phyloP scores from a whole-genome alignment of 2,329 filamentous ascomycete species.

The Mycogone perniciosa region DNA sequence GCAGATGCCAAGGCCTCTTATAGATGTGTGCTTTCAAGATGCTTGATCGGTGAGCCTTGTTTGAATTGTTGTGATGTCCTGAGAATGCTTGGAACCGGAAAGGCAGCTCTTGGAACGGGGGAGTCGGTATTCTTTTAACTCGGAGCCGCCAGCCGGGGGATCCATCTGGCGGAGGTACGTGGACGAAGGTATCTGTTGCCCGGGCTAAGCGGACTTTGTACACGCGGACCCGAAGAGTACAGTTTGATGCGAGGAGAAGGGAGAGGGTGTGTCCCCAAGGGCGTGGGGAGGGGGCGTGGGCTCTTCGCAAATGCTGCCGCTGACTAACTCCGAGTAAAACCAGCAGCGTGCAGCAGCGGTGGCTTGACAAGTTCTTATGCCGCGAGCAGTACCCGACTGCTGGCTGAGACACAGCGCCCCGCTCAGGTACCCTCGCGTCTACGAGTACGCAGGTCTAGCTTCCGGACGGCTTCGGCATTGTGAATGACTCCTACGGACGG shows the following conservation, averaged over 20 bases:
- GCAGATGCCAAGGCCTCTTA: not conserved
- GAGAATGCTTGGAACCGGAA: constrained; percentile 2
- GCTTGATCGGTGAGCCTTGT: not conserved
- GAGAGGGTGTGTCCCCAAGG: not conserved
- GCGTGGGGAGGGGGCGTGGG: not conserved
- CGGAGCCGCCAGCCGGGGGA: constrained; percentile 9
- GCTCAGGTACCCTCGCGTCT: constrained; percentile 9
- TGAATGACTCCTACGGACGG: constrained; percentile 6
- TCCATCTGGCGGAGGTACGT: constrained; percentile 9
- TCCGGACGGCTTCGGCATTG: constrained; percentile 11
- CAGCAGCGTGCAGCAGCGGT: not conserved
- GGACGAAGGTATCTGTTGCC: constrained; percentile 3
- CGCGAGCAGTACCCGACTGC: constrained; percentile 10
- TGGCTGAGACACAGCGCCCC: constrained; percentile 2
- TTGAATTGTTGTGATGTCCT: constrained; percentile 4
- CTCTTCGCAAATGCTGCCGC: not conserved
- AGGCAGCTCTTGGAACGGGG: constrained; percentile 11
- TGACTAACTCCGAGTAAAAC: constrained; percentile 12
- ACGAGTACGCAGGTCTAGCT: not conserved
- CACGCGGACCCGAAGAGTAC: constrained; percentile 10
- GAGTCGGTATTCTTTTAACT: constrained; percentile 21
- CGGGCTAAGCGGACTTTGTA: constrained; percentile 14
- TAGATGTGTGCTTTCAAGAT: not conserved
- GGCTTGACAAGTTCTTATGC: not conserved
- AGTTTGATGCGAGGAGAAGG: constrained; percentile 7